Evolutionary conservation across 371 early-diverging fungal genomes (phyloP).

Genomic region (Ordospora pajunii): DNA sequence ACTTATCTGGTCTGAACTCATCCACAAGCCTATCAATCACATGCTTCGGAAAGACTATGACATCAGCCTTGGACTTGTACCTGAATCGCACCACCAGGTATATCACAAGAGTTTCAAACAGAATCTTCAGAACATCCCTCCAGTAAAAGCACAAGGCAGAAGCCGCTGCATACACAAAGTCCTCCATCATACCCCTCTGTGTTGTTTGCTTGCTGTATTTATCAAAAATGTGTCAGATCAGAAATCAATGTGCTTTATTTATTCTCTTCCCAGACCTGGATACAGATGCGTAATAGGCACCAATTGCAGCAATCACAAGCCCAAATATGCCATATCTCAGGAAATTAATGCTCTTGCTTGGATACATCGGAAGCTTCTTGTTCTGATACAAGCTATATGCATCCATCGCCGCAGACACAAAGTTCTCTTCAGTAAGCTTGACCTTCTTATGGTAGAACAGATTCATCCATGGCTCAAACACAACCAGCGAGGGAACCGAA

Average conservation of each 20-base stretch:
- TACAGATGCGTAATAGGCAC: not conserved
- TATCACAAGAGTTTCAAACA: constrained; percentile 9
- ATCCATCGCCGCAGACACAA: constrained; percentile 28
- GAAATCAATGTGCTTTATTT: not conserved
- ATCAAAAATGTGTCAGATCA: not conserved
- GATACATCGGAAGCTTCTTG: constrained; percentile 33
- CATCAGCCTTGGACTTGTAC: not conserved
- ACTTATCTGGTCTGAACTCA: constrained; percentile 20
- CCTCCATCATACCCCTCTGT: not conserved
- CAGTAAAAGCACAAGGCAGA: not conserved
- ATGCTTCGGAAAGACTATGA: constrained; percentile 8
- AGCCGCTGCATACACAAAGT: not conserved
- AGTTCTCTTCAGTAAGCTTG: constrained; percentile 32
- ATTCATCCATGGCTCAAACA: constrained; percentile 59
- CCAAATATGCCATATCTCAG: constrained; percentile 18
- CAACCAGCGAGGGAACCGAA: constrained; percentile 46
- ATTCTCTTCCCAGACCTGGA: not conserved
- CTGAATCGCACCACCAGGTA: constrained; percentile 21
- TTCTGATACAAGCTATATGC: constrained; percentile 15
- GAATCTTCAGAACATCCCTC: constrained; percentile 19
- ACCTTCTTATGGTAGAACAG: constrained; percentile 48
- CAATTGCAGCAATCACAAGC: not conserved
- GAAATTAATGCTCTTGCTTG: not conserved
- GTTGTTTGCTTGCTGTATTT: not conserved
- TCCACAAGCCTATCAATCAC: constrained; percentile 8